Evolutionary conservation across 2,329 filamentous ascomycete genomes (phyloP).

Genomic region (Simplicillium aogashimaense): DNA sequence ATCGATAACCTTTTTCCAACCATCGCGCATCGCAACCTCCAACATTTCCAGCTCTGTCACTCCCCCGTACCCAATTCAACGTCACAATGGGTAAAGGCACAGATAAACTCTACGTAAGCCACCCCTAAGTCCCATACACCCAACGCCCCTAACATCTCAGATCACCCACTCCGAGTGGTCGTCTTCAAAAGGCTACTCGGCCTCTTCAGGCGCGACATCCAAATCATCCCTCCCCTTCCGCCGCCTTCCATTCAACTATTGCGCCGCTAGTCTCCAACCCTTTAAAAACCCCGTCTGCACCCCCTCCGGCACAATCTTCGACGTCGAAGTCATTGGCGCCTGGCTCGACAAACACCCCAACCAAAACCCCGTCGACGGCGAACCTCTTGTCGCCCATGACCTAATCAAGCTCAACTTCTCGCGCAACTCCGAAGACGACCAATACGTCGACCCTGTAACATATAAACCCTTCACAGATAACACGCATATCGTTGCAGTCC

Average conservation of each 20-base stretch:
- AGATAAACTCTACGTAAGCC: constrained; percentile 32
- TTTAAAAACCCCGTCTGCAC: constrained; percentile 95
- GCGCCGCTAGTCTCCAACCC: constrained; percentile 88
- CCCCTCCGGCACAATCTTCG: constrained; percentile 77
- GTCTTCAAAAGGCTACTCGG: constrained; percentile 68
- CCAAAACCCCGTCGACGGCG: constrained; percentile 82
- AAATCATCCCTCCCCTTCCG: constrained; percentile 54
- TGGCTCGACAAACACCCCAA: constrained; percentile 85
- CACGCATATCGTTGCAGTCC: constrained; percentile 86
- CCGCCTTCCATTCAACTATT: constrained; percentile 94
- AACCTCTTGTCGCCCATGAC: constrained; percentile 68
- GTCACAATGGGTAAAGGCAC: constrained; percentile 31
- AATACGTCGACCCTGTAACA: constrained; percentile 92
- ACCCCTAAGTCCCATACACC: not conserved
- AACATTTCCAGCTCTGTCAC: not conserved
- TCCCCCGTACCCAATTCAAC: not conserved
- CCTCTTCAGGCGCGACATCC: constrained; percentile 59
- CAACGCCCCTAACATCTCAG: constrained; percentile 12
- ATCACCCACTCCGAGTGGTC: constrained; percentile 99
- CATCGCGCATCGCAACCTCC: constrained; percentile 1
- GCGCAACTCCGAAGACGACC: constrained; percentile 76
- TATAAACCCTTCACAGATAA: constrained; percentile 98
- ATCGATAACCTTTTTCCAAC: not conserved
- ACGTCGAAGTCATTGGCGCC: constrained; percentile 84
- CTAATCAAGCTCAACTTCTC: constrained; percentile 86